Evolutionary conservation across 352 stramenopile species (phyloP), one percentile per base, ranked within the genome.

Genomic region (Globisporangium nagaii): DNA sequence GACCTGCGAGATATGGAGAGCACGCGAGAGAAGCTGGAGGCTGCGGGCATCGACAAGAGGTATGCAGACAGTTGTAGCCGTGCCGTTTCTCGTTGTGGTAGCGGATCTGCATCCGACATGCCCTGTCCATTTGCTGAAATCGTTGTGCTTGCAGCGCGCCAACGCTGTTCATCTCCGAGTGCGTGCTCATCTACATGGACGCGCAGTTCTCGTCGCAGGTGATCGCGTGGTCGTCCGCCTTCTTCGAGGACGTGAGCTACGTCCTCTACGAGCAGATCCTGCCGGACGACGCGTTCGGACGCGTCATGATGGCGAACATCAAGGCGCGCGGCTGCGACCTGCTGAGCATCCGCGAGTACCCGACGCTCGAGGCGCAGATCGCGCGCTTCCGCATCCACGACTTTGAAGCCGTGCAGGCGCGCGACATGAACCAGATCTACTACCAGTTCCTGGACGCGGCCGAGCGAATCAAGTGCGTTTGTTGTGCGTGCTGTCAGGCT

Each of bases 391-490:
- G 60, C n/a, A 56, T 66, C 12, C 71, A 84, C 53, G 54, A 71
- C 24, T 96, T 90, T 47, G 75, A 75, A 34, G 61, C 75, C 24
- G 82, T 79, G 25, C 75, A 93, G 55, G 89, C 84, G 55, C 86
- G 77, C 70, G 84, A 96, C 70, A 96, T 96, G 88, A 94, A 96
- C 73, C 71, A 93, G 53, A 75, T 97, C 24, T 97, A 97, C 68
- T 96, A 96, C 58, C 78, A 95, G 34, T 95, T 75, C 60, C 56
- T 97, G 19, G 68, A 89, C 45, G 58, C 71, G 1, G 41, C 49
- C 9, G 85, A 96, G 52, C 82, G 83, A 19, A 48, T 57, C 19
- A 75, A 84, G 83, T 90, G 78, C 45, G 82, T 65, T 5, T n/a
- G n/a, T n/a, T n/a, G n/a, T n/a, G n/a, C n/a, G n/a, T n/a, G n/a